phyloP scores from a whole-genome alignment of 1,284 basidiomycete species.

The Tylopilus microsporus region DNA sequence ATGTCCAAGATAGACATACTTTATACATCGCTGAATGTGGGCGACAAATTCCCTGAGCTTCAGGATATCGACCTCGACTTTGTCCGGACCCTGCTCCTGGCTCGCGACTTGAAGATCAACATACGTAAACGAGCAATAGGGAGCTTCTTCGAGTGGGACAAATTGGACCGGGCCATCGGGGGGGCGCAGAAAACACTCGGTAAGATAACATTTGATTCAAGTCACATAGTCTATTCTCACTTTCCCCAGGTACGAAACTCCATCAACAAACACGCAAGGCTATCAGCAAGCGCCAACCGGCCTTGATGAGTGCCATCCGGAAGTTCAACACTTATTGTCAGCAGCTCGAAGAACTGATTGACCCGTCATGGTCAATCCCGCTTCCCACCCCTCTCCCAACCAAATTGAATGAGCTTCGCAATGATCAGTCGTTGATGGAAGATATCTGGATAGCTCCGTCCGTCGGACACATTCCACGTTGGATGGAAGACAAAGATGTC shows the following conservation, averaged over 20 bases:
- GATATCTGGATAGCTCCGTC: not conserved
- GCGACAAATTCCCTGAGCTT: conserved; percentile 31
- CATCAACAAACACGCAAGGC: conserved; percentile 33
- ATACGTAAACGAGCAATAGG: conserved; percentile 34
- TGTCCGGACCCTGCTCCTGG: conserved; percentile 29
- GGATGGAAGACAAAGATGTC: conserved; percentile 34
- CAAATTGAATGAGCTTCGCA: not conserved
- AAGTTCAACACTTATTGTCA: conserved; percentile 32
- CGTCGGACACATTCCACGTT: conserved; percentile 19
- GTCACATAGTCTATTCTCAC: not conserved
- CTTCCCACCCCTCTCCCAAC: conserved; percentile 31
- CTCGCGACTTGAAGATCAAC: conserved; percentile 36
- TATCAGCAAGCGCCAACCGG: conserved; percentile 30
- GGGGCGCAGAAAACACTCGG: conserved; percentile 1
- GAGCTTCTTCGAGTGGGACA: conserved; percentile 39
- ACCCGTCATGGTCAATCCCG: conserved; percentile 29
- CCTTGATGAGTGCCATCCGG: conserved; percentile 17
- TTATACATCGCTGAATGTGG: conserved; percentile 32
- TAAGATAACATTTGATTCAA: not conserved
- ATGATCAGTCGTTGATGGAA: not conserved
- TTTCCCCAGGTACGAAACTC: not conserved
- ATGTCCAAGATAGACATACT: conserved; percentile 27
- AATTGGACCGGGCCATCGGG: not conserved
- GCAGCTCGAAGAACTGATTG: conserved; percentile 22
- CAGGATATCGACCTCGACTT: conserved; percentile 29